Percentiles rank a stretch among this genome's conserved stretches.
Evolutionary conservation across 1,284 basidiomycete genomes (phyloP).

Genomic region (Moesziomyces antarcticus): DNA sequence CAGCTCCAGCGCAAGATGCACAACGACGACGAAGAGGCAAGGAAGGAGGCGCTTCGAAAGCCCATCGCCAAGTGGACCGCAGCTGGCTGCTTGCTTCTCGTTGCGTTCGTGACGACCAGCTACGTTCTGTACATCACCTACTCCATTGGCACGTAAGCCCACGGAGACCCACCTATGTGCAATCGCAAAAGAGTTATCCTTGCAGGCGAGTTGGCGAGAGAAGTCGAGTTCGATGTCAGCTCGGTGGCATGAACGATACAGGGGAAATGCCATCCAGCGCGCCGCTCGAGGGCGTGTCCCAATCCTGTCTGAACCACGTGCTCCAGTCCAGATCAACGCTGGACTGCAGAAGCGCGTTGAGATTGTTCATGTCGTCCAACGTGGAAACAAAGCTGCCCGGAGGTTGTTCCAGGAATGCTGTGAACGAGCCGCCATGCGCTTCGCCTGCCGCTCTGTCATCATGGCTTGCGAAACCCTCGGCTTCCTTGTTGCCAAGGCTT

Average conservation of each 20-base stretch:
- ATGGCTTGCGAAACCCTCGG: neutral
- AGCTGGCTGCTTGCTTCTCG: conserved; percentile 28
- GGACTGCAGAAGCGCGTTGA: conserved; percentile 21
- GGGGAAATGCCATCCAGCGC: neutral
- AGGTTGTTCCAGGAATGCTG: conserved; percentile 1
- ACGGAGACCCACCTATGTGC: no score
- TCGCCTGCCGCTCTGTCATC: neutral
- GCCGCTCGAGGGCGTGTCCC: conserved; percentile 1
- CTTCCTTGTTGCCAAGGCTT: no score
- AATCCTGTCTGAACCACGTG: conserved; percentile 9
- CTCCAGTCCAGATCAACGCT: conserved; percentile 30
- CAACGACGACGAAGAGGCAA: conserved; percentile 50
- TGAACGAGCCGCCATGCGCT: neutral
- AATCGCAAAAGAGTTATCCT: no score
- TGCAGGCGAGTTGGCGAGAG: no score
- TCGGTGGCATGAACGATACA: conserved; percentile 1
- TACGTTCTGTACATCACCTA: conserved; percentile 55
- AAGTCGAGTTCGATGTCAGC: no score
- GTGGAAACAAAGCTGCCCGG: neutral
- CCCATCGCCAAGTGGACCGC: conserved; percentile 40
- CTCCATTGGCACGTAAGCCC: conserved; percentile 28
- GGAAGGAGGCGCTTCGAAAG: conserved; percentile 19
- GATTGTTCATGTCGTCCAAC: conserved; percentile 10
- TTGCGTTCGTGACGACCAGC: conserved; percentile 37
- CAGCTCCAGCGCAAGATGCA: conserved; percentile 33